Conservation (phyloP, 805 yeast species). For the Metschnikowia similis region DNA sequence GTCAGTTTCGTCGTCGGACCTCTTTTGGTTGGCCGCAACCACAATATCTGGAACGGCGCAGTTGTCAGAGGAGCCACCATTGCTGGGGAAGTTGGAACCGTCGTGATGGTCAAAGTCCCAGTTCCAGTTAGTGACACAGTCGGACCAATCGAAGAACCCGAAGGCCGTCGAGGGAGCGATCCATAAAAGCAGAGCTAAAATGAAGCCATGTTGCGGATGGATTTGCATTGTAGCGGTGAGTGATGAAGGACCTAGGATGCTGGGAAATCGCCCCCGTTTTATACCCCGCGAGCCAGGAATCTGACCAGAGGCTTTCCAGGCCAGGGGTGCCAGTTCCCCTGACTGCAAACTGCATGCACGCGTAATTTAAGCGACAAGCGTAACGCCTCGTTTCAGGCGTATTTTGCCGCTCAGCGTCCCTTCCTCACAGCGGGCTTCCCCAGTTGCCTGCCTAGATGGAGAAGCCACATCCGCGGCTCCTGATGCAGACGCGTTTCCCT, state of each 20-base stretch:
- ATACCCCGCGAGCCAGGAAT: neutral
- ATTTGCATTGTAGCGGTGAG: neutral
- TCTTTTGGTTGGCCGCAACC: neutral
- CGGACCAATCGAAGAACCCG: neutral
- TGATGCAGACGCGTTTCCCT: neutral
- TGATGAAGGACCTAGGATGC: neutral
- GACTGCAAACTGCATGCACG: neutral
- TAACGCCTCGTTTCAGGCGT: neutral
- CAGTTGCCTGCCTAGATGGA: neutral
- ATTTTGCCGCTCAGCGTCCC: conserved; percentile 1
- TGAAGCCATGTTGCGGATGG: neutral
- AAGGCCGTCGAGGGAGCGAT: conserved; percentile 1
- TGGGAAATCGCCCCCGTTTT: neutral
- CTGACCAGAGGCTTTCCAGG: neutral
- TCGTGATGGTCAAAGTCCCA: neutral
- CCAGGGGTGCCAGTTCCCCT: neutral
- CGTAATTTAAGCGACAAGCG: neutral
- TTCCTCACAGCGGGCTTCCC: neutral
- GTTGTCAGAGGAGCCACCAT: neutral
- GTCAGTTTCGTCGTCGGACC: conserved; percentile 1
- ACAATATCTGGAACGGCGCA: conserved; percentile 1
- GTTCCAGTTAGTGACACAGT: conserved; percentile 2
- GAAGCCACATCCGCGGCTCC: neutral
- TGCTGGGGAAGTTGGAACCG: neutral
- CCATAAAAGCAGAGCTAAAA: conserved; percentile 3